phyloP scores from a whole-genome alignment of 2,329 filamentous ascomycete genomes.

The Xylogone sp. region DNA sequence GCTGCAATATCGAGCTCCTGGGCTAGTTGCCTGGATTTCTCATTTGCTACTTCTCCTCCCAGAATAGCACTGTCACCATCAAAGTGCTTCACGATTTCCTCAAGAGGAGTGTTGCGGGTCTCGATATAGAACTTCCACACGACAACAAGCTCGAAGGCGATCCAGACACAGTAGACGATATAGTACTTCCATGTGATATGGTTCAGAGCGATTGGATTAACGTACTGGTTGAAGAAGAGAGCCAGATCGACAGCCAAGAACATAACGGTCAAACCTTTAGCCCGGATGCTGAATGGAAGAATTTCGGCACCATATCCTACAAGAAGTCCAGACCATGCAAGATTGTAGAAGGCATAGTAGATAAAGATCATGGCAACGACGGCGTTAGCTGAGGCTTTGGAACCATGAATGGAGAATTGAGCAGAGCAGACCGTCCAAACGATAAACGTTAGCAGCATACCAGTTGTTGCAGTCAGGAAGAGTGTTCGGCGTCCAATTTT shows the following conservation, averaged over 20 bases:
- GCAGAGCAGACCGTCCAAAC: constrained; percentile 24
- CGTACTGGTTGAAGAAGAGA: constrained; percentile 40
- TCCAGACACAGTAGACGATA: constrained; percentile 33
- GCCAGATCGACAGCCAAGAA: constrained; percentile 40
- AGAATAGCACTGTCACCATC: constrained; percentile 34
- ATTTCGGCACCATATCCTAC: constrained; percentile 23
- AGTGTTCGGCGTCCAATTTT: constrained; percentile 19
- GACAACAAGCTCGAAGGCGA: constrained; percentile 19
- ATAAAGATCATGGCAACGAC: constrained; percentile 45
- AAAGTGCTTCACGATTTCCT: constrained; percentile 40
- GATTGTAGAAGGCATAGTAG: constrained; percentile 40
- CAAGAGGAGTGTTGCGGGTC: constrained; percentile 37
- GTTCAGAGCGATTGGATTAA: constrained; percentile 38
- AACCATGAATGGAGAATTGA: constrained; percentile 10
- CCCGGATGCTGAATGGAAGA: constrained; percentile 23
- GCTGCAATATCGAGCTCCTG: constrained; percentile 8
- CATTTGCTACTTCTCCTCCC: constrained; percentile 4
- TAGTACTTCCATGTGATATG: constrained; percentile 38
- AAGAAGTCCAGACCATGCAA: constrained; percentile 23
- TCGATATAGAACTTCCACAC: constrained; percentile 30
- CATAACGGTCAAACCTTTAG: constrained; percentile 36
- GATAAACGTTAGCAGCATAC: constrained; percentile 26
- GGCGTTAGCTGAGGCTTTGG: constrained; percentile 15
- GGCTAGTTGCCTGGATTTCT: constrained; percentile 11
- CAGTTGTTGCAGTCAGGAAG: constrained; percentile 19